phyloP scores from a whole-genome alignment of 192 early-diverging fungal genomes.

The Piromyces finnis region DNA sequence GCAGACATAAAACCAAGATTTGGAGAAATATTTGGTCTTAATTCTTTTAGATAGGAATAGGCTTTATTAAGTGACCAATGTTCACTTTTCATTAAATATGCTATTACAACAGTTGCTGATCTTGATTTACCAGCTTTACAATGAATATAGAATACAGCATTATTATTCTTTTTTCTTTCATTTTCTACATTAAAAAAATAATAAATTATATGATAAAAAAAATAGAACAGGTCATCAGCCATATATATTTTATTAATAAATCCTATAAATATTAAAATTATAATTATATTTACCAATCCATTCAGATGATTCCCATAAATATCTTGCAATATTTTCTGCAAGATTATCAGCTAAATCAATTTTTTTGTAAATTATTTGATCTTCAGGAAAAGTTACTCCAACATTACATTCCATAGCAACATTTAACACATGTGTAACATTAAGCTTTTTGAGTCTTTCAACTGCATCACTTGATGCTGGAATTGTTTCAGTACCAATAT shows the following conservation, averaged over 20 bases:
- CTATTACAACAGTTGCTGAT: constrained; percentile 38
- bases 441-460: not conserved
- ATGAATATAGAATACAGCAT: not conserved
- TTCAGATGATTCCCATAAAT: not conserved
- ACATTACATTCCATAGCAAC: not conserved
- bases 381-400: not conserved
- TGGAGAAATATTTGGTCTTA: not conserved
- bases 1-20: not conserved
- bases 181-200: not conserved
- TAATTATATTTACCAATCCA: not conserved
- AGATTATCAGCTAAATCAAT: not conserved
- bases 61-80: constrained; percentile 23
- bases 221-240: too few species aligned
- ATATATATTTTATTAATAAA: too few species aligned
- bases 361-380: not conserved
- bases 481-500: not conserved
- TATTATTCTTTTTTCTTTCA: not conserved
- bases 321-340: not conserved
- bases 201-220: too few species aligned
- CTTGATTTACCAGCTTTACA: constrained; percentile 45
- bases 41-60: not conserved
- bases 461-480: not conserved
- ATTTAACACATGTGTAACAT: not conserved
- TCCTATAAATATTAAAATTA: too few species aligned
- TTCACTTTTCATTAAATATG: constrained; percentile 46